Evolutionary conservation across 208 protist genomes (phyloP), one percentile per base, ranked within the genome.

Genomic region (Angomonas ambiguus): DNA sequence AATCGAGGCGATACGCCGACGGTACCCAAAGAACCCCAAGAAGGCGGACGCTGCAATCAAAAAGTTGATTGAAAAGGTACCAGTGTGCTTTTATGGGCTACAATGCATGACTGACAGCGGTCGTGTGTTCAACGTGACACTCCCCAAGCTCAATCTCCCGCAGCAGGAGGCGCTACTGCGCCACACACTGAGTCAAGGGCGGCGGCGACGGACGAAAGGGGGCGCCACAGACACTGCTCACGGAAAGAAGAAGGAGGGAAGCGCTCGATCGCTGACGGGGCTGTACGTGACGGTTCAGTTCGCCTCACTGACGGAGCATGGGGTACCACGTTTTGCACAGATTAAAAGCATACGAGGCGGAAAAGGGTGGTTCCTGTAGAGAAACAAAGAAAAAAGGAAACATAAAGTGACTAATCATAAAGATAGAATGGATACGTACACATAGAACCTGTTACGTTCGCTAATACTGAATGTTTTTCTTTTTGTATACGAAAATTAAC

Each of bases 231-330:
- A 60, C 0, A 67, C 63, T 20, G 51, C 22, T 24, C 13, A 34
- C n/a, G 0, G 11, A 25, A 49, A 27, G 27, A 49, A 27, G 27
- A 48, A 57, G 34, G 62, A 65, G 51, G 35, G 49, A 28, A 5
- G 35, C 5, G 20, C 22, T 4, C n/a, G 3, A 10, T 85, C 85
- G 1, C 69, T 95, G 53, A 93, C 89, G 1, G 89, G 89, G 2
- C 69, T 92, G 13, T 92, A 95, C 63, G 89, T 79, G 8, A 95
- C 89, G 1, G 85, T 95, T 51, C 91, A 93, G 78, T 95, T 77
- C 62, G 69, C 77, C 51, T 78, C 82, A 1, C 71, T 95, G 27
- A 95, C 89, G 16, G 85, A 91, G 67, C 76, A 95, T 61, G 90
- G 87, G 2, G 73, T 95, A 25, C 90, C 90, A 22, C 86, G 90